phyloP scores from a whole-genome alignment of 805 yeast species.

The Yarrowia divulgata region DNA sequence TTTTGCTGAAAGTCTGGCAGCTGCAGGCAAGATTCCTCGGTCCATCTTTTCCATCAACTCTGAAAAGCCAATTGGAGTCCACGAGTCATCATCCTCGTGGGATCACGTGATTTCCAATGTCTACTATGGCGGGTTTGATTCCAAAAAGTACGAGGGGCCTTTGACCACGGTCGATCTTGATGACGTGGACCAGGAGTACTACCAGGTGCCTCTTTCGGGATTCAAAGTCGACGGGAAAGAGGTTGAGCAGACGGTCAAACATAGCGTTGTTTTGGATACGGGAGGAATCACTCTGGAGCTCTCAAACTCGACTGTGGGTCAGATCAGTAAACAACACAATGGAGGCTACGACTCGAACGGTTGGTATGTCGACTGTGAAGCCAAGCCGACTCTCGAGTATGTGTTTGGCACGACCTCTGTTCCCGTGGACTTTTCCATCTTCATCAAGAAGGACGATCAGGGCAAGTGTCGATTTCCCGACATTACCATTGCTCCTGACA shows the following conservation, averaged over 20 bases:
- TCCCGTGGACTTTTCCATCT: constrained; percentile 8
- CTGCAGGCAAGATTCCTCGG: constrained; percentile 10
- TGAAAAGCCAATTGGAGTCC: background rate
- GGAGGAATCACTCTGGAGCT: constrained; percentile 26
- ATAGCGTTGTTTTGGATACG: constrained; percentile 1
- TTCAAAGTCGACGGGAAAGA: constrained; percentile 6
- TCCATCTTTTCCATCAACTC: constrained; percentile 6
- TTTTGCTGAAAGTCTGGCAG: background rate
- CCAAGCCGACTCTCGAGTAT: constrained; percentile 7
- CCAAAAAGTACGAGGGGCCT: constrained; percentile 18
- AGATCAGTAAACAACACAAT: background rate
- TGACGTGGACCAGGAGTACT: background rate
- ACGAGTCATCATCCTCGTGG: background rate
- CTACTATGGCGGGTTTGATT: constrained; percentile 12
- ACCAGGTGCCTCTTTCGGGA: background rate
- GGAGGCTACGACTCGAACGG: constrained; percentile 3
- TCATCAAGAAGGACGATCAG: background rate
- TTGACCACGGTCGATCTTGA: constrained; percentile 11
- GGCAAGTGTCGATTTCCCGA: constrained; percentile 7
- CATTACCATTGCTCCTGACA: constrained; percentile 8
- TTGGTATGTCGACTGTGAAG: constrained; percentile 7
- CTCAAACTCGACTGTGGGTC: background rate
- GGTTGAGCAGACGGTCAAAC: background rate
- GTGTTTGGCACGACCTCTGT: constrained; percentile 4
- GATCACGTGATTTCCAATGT: constrained; percentile 4